Base-by-base conservation (phyloP, 1,284 basidiomycete genomes). In the Psilocybe mexicana region DNA sequence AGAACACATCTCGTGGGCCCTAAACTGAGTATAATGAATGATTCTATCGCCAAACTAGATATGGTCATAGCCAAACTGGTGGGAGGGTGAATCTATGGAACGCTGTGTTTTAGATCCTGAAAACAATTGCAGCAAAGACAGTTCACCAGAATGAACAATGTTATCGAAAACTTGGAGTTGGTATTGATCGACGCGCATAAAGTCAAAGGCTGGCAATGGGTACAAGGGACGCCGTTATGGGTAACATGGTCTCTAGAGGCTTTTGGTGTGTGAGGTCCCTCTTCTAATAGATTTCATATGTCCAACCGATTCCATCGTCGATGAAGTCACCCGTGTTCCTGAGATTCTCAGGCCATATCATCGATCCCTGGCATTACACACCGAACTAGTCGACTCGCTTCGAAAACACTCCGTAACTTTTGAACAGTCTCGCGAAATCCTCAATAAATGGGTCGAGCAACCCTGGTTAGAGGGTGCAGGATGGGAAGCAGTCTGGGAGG, bases 241-340 rank as follows among this genome's bases (percentile, higher is more conserved):
- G 75, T 82, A 26, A 91, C 90, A 10, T 93, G 91, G 90, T 77
- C 90, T 1, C 70, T 93, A 26, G 86, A 89, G 64, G 86, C 82
- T 69, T 91, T 92, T 59, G 88, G 90, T 88, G 63, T 43, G 81
- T 65, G 25, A 18, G 54, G 30, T 33, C 30, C 30, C 36, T n/a
- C 7, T 18, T 24, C n/a, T 12, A 23, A 23, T 14, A 45, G 42
- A 11, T 18, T 10, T 14, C 30, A 45, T 43, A 11, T 43, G 35
- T 33, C 26, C n/a, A 48, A 14, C 23, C 36, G 5, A n/a, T 11
- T 11, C 25, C 28, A 26, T 6, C 8, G 18, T 18, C 18, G 18
- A 18, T 30, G 23, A 61, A 92, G 90, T 84, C 11, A 79, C 79
- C 14, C 78, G 77, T 5, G 69, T 89, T 23, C 75, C 86, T 12